Evolutionary conservation across 2,329 filamentous ascomycete genomes (phyloP), one percentile per base, ranked within the genome.

Genomic region (Knoxdaviesia proteae): DNA sequence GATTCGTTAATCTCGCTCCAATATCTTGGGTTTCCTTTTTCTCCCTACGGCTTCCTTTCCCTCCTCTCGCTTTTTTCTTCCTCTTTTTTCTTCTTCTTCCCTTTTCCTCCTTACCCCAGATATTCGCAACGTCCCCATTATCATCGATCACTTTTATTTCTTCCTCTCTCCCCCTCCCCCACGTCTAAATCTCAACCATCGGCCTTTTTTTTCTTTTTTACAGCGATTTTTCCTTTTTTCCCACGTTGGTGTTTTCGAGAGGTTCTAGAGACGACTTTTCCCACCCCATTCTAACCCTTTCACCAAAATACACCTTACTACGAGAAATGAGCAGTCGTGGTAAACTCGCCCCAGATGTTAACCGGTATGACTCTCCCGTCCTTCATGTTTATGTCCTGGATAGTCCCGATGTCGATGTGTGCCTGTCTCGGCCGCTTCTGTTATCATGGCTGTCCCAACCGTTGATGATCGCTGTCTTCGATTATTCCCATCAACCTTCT

Each of bases 271-370:
- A 20, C 20, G 20, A 20, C 20, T 20, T 20, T 20, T 20, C 20
- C 36, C 38, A 41, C 34, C 37, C 34, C 34, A 29, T 34, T 11
- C 20, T 20, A 20, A 20, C 20, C 20, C 20, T 2, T 20, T 20
- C 20, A 59, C 56, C 57, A 32, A 39, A 32, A 38, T 38, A 37
- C 35, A n/a, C 40, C 44, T 43, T 49, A 56, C 61, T 64, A 66
- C 71, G 76, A 86, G 80, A 77, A 78, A 93, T 93, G 84, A 92
- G 80, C 84, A 92, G 79, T 84, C 81, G 84, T 69, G 80, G 79
- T 68, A 96, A 94, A 77, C 81, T 96, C 74, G 87, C 87, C 69
- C 87, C 90, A 67, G 90, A 98, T 82, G 87, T 94, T 69, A 96
- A 96, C 73, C 81, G 86, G 86, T 92, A 68, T 59, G 80, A 69